Conservation (phyloP, 1,284 basidiomycete species). For the Heliocybe sulcata region DNA sequence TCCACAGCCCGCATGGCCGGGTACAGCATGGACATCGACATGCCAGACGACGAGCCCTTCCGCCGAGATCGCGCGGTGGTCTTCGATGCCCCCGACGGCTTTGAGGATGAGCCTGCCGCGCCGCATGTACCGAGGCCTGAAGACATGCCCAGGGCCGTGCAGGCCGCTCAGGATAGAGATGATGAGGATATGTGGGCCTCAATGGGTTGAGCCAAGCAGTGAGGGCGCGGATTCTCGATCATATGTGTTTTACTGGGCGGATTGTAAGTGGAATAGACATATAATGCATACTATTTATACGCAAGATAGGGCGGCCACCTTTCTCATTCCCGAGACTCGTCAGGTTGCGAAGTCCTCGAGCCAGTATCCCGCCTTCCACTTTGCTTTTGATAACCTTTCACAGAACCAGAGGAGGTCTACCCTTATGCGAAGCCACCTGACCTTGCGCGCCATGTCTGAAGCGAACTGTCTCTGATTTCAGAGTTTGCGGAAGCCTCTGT, state of each 20-base stretch:
- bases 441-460: too few species aligned
- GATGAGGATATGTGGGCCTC: slow-evolving; percentile 68
- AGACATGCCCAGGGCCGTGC: slow-evolving; percentile 50
- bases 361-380: too few species aligned
- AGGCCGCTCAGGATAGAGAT: slow-evolving; percentile 50
- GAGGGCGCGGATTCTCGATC: background rate
- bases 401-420: too few species aligned
- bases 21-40: slow-evolving; percentile 64
- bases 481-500: too few species aligned
- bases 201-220: slow-evolving; percentile 40
- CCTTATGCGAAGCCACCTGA: too few species aligned
- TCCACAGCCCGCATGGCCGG: slow-evolving; percentile 63
- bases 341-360: too few species aligned
- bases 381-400: too few species aligned
- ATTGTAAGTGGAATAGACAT: slow-evolving; percentile 1
- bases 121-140: slow-evolving; percentile 26
- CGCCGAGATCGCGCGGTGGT: slow-evolving; percentile 43
- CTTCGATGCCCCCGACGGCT: slow-evolving; percentile 43
- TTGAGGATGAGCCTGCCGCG: slow-evolving; percentile 26
- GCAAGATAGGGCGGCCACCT: background rate
- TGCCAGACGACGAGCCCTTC: slow-evolving; percentile 61
- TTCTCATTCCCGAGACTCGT: too few species aligned
- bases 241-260: background rate
- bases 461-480: too few species aligned
- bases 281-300: background rate